Base-by-base conservation (phyloP, 257 asterid genomes). In the Leonotis leonurus region DNA sequence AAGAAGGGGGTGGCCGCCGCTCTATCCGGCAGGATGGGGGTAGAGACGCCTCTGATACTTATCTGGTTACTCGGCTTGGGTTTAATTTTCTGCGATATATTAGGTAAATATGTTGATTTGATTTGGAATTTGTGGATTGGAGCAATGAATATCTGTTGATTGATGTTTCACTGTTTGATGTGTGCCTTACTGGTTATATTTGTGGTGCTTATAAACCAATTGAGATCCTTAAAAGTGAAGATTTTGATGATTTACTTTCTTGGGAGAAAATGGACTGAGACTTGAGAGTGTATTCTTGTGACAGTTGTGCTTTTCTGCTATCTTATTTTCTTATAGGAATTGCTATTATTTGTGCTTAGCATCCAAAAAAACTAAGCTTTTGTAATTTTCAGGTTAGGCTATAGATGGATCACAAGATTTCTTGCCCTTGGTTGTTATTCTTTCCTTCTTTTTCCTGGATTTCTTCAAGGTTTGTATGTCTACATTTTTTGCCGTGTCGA, bases 381-480 rank as follows among this genome's bases (percentile, higher is more conserved):
- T n/a, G 62, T 71, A 60, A 75, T 79, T 64, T 82, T 75, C 96
- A 93, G 99, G 89, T 78, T 83, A 83, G 99, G 99, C 61, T 89
- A 82, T 81, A 79, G 87, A 79, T 93, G 93, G 93, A 81, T 93
- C 18, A 73, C 75, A 69, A 83, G 89, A 78, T 87, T 89, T 80
- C 85, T 89, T 67, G 94, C 96, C 65, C 97, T 93, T 55, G 95
- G 97, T 55, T 93, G 85, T 74, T 93, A 93, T 70, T 68, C 96
- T 9, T 17, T 85, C 71, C 81, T 93, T 39, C 88, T 93, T 62
- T 59, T 85, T 46, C 99, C 99, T 43, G 99, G 99, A 51, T 85
- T 93, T 73, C 10, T 93, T 73, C 99, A 85, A 89, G 96, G 99
- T 93, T 74, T 60, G n/a, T n/a, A n/a, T n/a, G n/a, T n/a, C n/a